phyloP scores from a whole-genome alignment of 306 rosid species.

The Argentina anserina region DNA sequence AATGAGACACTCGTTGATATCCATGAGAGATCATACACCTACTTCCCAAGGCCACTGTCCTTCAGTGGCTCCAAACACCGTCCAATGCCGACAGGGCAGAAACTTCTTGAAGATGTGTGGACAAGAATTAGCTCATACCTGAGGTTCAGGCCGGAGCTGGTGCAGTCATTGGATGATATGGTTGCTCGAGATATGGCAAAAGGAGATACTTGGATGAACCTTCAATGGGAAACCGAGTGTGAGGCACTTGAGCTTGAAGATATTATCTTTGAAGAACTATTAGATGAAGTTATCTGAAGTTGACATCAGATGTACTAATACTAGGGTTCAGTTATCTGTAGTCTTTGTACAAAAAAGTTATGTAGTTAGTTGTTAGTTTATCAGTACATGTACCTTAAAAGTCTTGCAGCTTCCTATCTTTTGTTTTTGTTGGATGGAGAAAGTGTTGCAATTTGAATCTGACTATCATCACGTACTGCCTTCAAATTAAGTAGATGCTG shows the following conservation, averaged over 20 bases:
- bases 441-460: not conserved
- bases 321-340: slow-evolving; percentile 56
- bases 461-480: slow-evolving; percentile 1
- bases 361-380: not conserved
- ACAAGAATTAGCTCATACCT: slow-evolving; percentile 29
- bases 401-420: not conserved
- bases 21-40: slow-evolving; percentile 48
- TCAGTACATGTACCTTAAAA: not conserved
- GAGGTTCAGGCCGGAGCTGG: slow-evolving; percentile 73
- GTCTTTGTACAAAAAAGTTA: slow-evolving; percentile 15
- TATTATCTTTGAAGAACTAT: slow-evolving; percentile 57
- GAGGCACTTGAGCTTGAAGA: slow-evolving; percentile 76
- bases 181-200: slow-evolving; percentile 58
- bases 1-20: slow-evolving; percentile 54
- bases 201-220: slow-evolving; percentile 66
- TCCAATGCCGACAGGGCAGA: slow-evolving; percentile 50
- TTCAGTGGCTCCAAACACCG: slow-evolving; percentile 35
- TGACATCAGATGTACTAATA: slow-evolving; percentile 41
- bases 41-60: slow-evolving; percentile 56
- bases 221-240: slow-evolving; percentile 62
- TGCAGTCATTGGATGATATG: slow-evolving; percentile 68
- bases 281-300: slow-evolving; percentile 58
- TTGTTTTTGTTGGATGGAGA: not conserved
- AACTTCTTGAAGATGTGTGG: slow-evolving; percentile 58
- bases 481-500: too few species aligned